phyloP scores from a whole-genome alignment of 2,329 filamentous ascomycete species.

The Chrysoporthe cubensis region DNA sequence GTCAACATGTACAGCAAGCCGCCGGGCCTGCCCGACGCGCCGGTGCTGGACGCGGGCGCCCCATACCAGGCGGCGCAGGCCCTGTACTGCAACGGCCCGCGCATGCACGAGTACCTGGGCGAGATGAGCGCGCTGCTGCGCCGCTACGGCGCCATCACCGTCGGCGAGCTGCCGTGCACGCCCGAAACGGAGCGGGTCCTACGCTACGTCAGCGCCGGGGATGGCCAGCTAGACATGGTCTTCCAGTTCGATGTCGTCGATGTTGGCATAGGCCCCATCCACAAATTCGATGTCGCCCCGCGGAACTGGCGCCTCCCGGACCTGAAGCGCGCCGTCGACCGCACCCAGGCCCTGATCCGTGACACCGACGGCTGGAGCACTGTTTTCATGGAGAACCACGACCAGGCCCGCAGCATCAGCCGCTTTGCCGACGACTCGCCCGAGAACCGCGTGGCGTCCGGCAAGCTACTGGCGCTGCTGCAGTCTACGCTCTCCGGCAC shows the following conservation, averaged over 20 bases:
- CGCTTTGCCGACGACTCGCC: conserved; percentile 57
- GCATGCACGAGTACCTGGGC: conserved; percentile 27
- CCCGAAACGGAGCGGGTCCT: conserved; percentile 22
- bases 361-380: conserved; percentile 67
- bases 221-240: conserved; percentile 70
- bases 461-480: conserved; percentile 64
- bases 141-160: conserved; percentile 26
- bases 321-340: conserved; percentile 56
- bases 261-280: conserved; percentile 12
- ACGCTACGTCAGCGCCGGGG: conserved; percentile 39
- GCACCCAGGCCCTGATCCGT: conserved; percentile 65
- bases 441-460: conserved; percentile 51
- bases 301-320: conserved; percentile 51
- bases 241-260: conserved; percentile 68
- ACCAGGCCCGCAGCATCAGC: conserved; percentile 64
- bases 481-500: conserved; percentile 64
- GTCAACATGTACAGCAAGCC: conserved; percentile 28
- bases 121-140: conserved; percentile 24
- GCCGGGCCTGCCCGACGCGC: conserved; percentile 22
- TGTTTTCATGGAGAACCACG: conserved; percentile 69
- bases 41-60: conserved; percentile 16
- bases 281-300: conserved; percentile 22
- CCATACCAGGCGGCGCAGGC: conserved; percentile 23
- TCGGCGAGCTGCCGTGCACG: conserved; percentile 27
- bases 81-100: conserved; percentile 24